phyloP scores from a whole-genome alignment of 805 yeast genomes.

The Naumovozyma baii region DNA sequence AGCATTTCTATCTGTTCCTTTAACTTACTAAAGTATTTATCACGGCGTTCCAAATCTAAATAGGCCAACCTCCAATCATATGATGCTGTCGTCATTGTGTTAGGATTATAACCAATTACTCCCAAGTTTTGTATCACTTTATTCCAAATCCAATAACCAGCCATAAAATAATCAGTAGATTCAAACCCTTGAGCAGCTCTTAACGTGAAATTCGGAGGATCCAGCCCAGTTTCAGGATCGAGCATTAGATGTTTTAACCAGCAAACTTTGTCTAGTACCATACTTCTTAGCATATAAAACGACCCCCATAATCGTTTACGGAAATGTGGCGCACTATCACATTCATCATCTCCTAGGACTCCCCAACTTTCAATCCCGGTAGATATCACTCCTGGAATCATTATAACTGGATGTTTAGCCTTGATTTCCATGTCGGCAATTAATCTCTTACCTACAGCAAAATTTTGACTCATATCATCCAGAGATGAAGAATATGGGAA shows the following conservation, averaged over 20 bases:
- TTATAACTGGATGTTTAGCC: slow-evolving; percentile 67
- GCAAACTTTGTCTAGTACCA: slow-evolving; percentile 84
- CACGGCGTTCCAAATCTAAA: slow-evolving; percentile 78
- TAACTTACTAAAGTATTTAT: slow-evolving; percentile 71
- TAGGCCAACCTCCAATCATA: slow-evolving; percentile 96
- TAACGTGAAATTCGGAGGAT: slow-evolving; percentile 71
- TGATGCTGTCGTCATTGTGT: slow-evolving; percentile 81
- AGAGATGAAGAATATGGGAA: slow-evolving; percentile 9
- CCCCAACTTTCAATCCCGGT: slow-evolving; percentile 96
- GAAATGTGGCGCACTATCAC: slow-evolving; percentile 78
- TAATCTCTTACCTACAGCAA: slow-evolving; percentile 75
- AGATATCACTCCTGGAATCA: slow-evolving; percentile 94
- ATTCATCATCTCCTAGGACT: slow-evolving; percentile 58
- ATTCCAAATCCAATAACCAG: slow-evolving; percentile 99
- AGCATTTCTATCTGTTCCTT: slow-evolving; percentile 63
- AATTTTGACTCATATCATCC: slow-evolving; percentile 61
- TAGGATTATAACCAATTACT: slow-evolving; percentile 87
- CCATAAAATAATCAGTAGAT: slow-evolving; percentile 90
- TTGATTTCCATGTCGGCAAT: slow-evolving; percentile 39
- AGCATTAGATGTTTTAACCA: slow-evolving; percentile 89
- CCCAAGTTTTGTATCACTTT: slow-evolving; percentile 90
- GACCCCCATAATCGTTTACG: slow-evolving; percentile 95
- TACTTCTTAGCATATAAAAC: slow-evolving; percentile 84
- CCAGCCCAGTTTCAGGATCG: slow-evolving; percentile 86
- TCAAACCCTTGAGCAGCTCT: slow-evolving; percentile 95